phyloP scores from a whole-genome alignment of 805 yeast species.

The Schwanniomyces occidentalis region DNA sequence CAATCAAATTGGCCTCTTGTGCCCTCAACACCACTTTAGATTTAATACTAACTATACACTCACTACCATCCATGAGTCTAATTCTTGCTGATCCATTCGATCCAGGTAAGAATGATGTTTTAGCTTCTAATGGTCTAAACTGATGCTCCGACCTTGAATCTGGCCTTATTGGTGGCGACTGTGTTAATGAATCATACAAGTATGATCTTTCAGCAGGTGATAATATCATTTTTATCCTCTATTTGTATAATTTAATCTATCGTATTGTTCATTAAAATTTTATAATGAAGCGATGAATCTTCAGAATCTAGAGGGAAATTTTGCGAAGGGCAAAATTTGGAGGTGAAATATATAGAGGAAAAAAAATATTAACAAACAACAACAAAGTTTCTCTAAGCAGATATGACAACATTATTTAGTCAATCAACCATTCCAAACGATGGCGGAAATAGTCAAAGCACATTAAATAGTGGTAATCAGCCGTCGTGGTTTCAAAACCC shows the following conservation, averaged over 20 bases:
- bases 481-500: slow-evolving; percentile 41
- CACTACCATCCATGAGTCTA: slow-evolving; percentile 85
- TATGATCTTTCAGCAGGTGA: slow-evolving; percentile 79
- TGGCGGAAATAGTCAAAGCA: slow-evolving; percentile 6
- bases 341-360: background rate
- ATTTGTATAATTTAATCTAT: background rate
- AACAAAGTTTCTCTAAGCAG: background rate
- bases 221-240: slow-evolving; percentile 48
- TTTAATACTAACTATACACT: slow-evolving; percentile 89
- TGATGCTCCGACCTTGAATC: slow-evolving; percentile 78
- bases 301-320: background rate
- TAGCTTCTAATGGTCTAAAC: slow-evolving; percentile 84
- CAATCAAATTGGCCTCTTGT: slow-evolving; percentile 51
- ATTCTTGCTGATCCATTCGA: slow-evolving; percentile 93
- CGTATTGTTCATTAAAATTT: background rate
- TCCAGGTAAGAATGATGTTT: slow-evolving; percentile 75
- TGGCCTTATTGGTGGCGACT: slow-evolving; percentile 68
- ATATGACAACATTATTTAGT: slow-evolving; percentile 13
- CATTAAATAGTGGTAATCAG: slow-evolving; percentile 12
- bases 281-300: slow-evolving; percentile 1
- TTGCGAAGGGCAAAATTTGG: background rate
- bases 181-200: slow-evolving; percentile 67
- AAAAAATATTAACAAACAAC: slow-evolving; percentile 2
- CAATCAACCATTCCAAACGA: slow-evolving; percentile 8
- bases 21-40: slow-evolving; percentile 64